These are phyloP conservation scores for Phyllosticta capitalensis DNA, from an alignment of 2,329 filamentous ascomycete genomes.

Conservation along the genomic window DNA sequence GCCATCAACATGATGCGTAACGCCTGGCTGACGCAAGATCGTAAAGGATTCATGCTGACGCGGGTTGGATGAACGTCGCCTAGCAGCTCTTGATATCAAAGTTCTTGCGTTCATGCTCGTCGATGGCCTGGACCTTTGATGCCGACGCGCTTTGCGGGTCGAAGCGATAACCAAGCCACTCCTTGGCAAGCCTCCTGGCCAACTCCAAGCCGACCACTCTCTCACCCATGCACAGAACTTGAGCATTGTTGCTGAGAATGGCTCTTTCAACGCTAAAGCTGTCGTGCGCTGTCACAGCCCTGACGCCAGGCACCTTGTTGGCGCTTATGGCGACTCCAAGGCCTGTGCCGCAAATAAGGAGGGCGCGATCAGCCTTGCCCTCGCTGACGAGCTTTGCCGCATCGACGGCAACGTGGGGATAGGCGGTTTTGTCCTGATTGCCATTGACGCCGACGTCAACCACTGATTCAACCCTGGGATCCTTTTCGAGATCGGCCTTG, in stretches of 20 bases:
- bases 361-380: constrained; percentile 63
- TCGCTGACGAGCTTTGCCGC: constrained; percentile 56
- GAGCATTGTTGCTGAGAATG: constrained; percentile 74
- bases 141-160: constrained; percentile 57
- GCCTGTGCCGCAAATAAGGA: constrained; percentile 78
- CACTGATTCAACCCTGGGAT: constrained; percentile 57
- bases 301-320: constrained; percentile 76
- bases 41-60: not conserved
- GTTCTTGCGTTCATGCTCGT: constrained; percentile 35
- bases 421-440: constrained; percentile 64
- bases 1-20: not conserved
- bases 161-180: constrained; percentile 80
- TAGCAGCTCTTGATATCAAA: constrained; percentile 1
- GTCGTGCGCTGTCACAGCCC: constrained; percentile 85
- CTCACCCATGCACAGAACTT: constrained; percentile 81
- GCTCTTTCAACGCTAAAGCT: constrained; percentile 74
- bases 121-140: constrained; percentile 43
- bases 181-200: constrained; percentile 63
- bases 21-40: not conserved
- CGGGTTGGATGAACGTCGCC: not conserved
- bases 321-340: constrained; percentile 81
- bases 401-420: constrained; percentile 67
- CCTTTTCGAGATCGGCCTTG: constrained; percentile 59
- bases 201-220: constrained; percentile 73
- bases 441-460: constrained; percentile 65